phyloP scores from a whole-genome alignment of 2,329 filamentous ascomycete genomes.

The Calonectria pauciramosa region DNA sequence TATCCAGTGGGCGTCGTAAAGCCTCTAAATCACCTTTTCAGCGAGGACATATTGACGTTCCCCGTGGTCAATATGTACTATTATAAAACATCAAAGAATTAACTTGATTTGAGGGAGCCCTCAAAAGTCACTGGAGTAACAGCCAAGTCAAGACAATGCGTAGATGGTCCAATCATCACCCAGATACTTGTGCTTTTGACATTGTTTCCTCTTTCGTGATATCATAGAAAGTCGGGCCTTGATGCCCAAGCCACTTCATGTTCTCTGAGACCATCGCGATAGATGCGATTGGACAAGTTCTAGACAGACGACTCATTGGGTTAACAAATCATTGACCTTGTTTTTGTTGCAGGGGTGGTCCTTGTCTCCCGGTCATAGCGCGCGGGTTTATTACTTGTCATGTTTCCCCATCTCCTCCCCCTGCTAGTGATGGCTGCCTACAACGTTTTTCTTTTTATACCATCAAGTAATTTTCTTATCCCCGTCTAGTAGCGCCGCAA shows the following conservation, averaged over 20 bases:
- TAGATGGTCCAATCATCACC: background rate
- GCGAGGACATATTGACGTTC: background rate
- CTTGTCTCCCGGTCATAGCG: background rate
- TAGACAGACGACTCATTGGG: background rate
- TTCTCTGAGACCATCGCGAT: background rate
- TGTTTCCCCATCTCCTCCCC: background rate
- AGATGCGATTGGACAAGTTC: background rate
- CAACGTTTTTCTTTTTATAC: background rate
- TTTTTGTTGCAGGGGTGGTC: background rate
- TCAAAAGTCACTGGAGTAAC: background rate
- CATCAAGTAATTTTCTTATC: background rate
- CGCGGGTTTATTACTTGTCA: background rate
- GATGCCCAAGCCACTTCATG: background rate
- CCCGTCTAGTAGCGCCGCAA: background rate
- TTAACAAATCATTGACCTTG: background rate
- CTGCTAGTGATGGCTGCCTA: background rate
- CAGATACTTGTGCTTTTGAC: background rate
- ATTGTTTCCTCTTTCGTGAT: background rate
- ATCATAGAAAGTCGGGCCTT: background rate
- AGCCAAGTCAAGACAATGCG: background rate
- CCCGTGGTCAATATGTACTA: too few relatives aligned
- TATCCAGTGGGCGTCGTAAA: too few relatives aligned
- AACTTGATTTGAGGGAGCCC: background rate
- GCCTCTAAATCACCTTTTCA: background rate
- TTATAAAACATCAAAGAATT: background rate